Evolutionary conservation across 176 grass and related monocot species (phyloP), one percentile per base, ranked within the genome.

Genomic region (Oryza coarctata): DNA sequence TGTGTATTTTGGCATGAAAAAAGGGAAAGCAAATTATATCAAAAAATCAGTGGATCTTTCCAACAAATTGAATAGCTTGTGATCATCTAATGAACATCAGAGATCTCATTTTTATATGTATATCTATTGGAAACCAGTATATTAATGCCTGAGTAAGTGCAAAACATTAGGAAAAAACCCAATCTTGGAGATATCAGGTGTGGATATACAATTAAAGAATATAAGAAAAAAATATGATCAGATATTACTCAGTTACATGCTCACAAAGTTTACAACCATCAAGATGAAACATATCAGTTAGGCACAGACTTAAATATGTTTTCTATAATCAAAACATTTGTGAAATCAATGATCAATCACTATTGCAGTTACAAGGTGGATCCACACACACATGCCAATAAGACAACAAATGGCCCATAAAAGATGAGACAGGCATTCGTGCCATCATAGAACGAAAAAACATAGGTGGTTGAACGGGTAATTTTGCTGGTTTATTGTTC

Each of bases 1-100:
- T 12, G 68, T 62, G 12, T 62, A 57, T 62, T 39, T 63, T 30
- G 9, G 36, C 9, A 12, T 33, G 15, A 39, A 32, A 44, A 71
- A 86, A 81, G 23, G 9, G 57, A 75, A 43, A 64, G 63, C 12
- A 82, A 3, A 40, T 20, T 30, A 29, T 22, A 63, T 80, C 25
- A 17, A 33, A 47, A 72, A 66, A 63, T 62, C 33, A n/a, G 11
- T 65, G 25, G 10, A 38, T 45, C 27, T 76, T 75, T 74, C 52
- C 33, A 15, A 68, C 63, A 71, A 25, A 65, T 62, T 35, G n/a
- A 34, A 72, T 52, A 50, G 30, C 4, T 31, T 52, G 18, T 55
- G 25, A 12, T 65, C 12, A 65, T 86, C 17, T 7, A 17, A 73
- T 38, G 11, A 33, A 72, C 41, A 49, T 39, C 39, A 73, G 20